Conservation (phyloP, 352 stramenopile genomes). For the Phytophthora nicotianae region DNA sequence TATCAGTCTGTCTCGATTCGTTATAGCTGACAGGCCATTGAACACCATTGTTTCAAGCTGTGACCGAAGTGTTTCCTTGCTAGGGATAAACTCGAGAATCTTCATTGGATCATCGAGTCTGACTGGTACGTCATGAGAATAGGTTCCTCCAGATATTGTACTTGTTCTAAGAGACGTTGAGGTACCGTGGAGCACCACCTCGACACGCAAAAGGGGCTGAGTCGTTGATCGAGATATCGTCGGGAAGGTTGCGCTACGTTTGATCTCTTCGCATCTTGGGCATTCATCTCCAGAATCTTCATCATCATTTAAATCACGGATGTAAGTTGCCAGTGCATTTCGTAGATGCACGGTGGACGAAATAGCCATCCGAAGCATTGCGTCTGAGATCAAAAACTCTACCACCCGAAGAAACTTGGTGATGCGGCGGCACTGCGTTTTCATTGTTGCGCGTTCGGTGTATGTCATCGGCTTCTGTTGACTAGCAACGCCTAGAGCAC, state of each 20-base stretch:
- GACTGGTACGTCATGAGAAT: neutral
- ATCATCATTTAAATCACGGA: constrained; percentile 7
- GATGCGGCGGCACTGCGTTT: constrained; percentile 90
- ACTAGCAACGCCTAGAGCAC: constrained; percentile 10
- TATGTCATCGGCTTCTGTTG: constrained; percentile 89
- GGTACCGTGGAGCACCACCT: constrained; percentile 48
- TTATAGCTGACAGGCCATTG: constrained; percentile 68
- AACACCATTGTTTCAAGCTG: constrained; percentile 77
- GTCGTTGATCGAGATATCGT: neutral
- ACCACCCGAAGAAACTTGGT: constrained; percentile 92
- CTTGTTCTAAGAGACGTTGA: constrained; percentile 1
- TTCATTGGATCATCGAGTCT: constrained; percentile 26
- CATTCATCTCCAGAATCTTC: constrained; percentile 7
- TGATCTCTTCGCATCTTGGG: constrained; percentile 1
- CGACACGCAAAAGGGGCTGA: constrained; percentile 74
- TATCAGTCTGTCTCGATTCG: constrained; percentile 65
- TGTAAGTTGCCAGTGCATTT: constrained; percentile 52
- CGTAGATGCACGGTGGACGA: constrained; percentile 51
- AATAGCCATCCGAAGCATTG: constrained; percentile 75
- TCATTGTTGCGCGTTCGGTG: constrained; percentile 92
- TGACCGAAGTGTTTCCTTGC: constrained; percentile 55
- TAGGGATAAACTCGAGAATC: constrained; percentile 56
- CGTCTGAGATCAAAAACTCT: constrained; percentile 90
- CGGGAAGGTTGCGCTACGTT: neutral
- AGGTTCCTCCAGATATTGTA: neutral